These are phyloP conservation scores for Moelleriella libera DNA, from an alignment of 2,329 filamentous ascomycete genomes.

Conservation along the genomic window DNA sequence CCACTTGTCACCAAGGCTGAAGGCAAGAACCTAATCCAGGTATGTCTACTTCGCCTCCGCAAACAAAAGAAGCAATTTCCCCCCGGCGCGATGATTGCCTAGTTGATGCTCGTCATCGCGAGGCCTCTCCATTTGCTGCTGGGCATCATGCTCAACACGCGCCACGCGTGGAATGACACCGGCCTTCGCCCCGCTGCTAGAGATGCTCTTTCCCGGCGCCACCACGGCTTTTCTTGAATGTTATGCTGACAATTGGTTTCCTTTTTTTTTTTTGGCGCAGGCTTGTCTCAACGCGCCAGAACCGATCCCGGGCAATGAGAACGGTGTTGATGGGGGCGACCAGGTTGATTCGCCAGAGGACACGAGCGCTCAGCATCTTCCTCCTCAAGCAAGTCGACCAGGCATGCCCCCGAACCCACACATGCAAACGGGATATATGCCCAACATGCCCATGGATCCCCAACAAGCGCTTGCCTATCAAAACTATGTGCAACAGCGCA, in stretches of 20 bases:
- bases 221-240: background rate
- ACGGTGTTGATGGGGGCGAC: constrained; percentile 62
- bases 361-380: constrained; percentile 61
- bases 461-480: constrained; percentile 74
- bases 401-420: constrained; percentile 51
- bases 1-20: constrained; percentile 96
- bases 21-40: constrained; percentile 98
- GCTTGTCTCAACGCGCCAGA: constrained; percentile 95
- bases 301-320: constrained; percentile 66
- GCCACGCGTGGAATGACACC: too few relatives aligned
- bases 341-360: constrained; percentile 88
- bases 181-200: too few relatives aligned
- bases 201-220: background rate
- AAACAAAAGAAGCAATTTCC: too few relatives aligned
- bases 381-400: constrained; percentile 42
- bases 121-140: too few relatives aligned
- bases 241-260: background rate
- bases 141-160: too few relatives aligned
- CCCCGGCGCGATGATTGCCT: too few relatives aligned
- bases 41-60: constrained; percentile 19
- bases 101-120: too few relatives aligned
- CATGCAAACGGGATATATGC: constrained; percentile 50
- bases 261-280: constrained; percentile 28
- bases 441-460: constrained; percentile 54
- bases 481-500: constrained; percentile 65